Conservation (phyloP, 2,329 filamentous ascomycete genomes). For the Cladobotryum protrusum region DNA sequence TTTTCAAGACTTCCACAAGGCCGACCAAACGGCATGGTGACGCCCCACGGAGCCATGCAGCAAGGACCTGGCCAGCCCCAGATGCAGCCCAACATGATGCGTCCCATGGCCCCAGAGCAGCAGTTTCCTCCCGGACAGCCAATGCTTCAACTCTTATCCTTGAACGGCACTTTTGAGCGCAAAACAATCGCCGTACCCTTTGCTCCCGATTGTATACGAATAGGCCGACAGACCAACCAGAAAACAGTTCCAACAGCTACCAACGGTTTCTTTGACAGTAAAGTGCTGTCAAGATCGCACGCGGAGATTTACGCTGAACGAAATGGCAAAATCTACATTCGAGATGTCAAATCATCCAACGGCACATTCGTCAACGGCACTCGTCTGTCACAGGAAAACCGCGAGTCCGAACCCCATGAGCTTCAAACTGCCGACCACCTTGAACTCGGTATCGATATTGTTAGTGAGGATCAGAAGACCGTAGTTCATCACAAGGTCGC, state of each 20-base stretch:
- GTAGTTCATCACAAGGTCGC: constrained; percentile 98
- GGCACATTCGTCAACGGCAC: constrained; percentile 96
- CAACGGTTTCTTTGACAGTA: constrained; percentile 97
- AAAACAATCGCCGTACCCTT: constrained; percentile 94
- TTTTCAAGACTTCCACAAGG: constrained; percentile 40
- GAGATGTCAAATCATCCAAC: constrained; percentile 97
- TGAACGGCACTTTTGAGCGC: constrained; percentile 94
- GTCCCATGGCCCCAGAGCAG: constrained; percentile 57
- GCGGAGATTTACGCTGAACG: constrained; percentile 88
- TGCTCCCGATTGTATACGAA: constrained; percentile 86
- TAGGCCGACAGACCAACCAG: constrained; percentile 93
- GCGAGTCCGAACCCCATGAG: constrained; percentile 93
- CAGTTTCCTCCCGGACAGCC: constrained; percentile 60
- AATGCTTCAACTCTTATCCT: constrained; percentile 76
- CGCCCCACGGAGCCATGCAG: constrained; percentile 28
- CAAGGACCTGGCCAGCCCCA: constrained; percentile 26
- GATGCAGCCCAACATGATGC: constrained; percentile 47
- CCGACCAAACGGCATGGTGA: constrained; percentile 37
- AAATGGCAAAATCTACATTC: constrained; percentile 88
- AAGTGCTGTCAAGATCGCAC: constrained; percentile 92
- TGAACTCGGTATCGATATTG: constrained; percentile 95
- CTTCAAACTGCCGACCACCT: constrained; percentile 85
- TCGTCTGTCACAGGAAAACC: constrained; percentile 84
- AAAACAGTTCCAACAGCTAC: constrained; percentile 86
- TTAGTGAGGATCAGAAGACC: constrained; percentile 96